These are phyloP conservation scores for Hypoxylon sp. DNA, from an alignment of 2,329 filamentous ascomycete genomes.

Conservation along the genomic window DNA sequence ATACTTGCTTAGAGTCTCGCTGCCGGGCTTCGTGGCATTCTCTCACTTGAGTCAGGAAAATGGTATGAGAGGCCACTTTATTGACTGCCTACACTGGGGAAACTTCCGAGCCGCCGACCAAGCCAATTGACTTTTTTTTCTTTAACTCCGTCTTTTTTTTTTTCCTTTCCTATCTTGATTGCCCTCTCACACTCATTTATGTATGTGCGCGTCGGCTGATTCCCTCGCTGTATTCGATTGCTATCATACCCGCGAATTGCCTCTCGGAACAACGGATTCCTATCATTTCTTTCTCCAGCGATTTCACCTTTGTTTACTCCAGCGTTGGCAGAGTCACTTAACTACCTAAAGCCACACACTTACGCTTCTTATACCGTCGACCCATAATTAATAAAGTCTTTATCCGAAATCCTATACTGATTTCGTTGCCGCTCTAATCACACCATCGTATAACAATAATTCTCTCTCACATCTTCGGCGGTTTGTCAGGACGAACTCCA, in stretches of 20 bases:
- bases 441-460: conserved; percentile 28
- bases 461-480: conserved; percentile 23
- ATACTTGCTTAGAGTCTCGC: conserved; percentile 49
- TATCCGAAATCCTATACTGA: conserved; percentile 11
- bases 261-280: conserved; percentile 35
- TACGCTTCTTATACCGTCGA: conserved; percentile 21
- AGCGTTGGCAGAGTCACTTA: conserved; percentile 15
- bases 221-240: conserved; percentile 29
- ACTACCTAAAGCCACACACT: conserved; percentile 11
- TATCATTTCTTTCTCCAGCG: conserved; percentile 17
- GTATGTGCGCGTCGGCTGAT: conserved; percentile 35
- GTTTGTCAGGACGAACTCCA: conserved; percentile 35
- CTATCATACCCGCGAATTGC: conserved; percentile 34
- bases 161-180: conserved; percentile 22
- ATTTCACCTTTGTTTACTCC: conserved; percentile 15
- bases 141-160: conserved; percentile 14
- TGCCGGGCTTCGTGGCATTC: conserved; percentile 55
- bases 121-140: conserved; percentile 37
- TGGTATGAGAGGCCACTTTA: conserved; percentile 39
- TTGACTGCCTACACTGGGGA: conserved; percentile 45
- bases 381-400: conserved; percentile 21
- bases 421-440: conserved; percentile 26
- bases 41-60: conserved; percentile 50
- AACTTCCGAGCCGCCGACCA: conserved; percentile 41
- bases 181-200: conserved; percentile 29